These are phyloP conservation scores for Backusella australiensis DNA, from an alignment of 192 early-diverging fungal species.

Conservation along the genomic window DNA sequence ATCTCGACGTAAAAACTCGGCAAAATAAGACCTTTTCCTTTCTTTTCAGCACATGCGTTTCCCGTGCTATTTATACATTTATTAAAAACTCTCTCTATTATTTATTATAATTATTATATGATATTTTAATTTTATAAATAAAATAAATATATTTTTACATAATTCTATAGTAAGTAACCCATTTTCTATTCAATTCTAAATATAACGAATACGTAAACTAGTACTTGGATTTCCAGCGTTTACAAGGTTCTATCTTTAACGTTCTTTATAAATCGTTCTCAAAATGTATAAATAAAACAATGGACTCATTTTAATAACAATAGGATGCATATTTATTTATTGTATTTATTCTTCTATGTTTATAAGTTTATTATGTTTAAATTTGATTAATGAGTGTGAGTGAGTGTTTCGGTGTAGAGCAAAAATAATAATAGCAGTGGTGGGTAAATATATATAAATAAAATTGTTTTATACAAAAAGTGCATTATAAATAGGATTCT, in stretches of 20 bases:
- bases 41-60: background rate
- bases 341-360: background rate
- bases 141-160: no score
- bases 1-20: slow-evolving; percentile 4
- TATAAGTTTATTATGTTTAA: background rate
- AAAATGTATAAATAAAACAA: background rate
- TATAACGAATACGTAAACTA: no score
- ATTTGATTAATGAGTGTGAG: background rate
- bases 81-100: background rate
- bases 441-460: slow-evolving; percentile 9
- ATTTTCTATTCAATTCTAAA: no score
- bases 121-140: no score
- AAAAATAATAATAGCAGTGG: background rate
- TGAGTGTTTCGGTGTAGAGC: background rate
- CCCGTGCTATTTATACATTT: background rate
- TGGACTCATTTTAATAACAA: background rate
- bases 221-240: no score
- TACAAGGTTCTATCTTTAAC: no score
- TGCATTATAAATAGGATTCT: background rate
- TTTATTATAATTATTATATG: background rate
- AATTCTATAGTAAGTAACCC: no score
- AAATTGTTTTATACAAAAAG: background rate
- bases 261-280: background rate
- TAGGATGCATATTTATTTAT: background rate
- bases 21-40: background rate